Evolutionary conservation across 495 filamentous ascomycete species (phyloP), one percentile per base, ranked within the genome.

Genomic region (Aspergillus heteromorphus): DNA sequence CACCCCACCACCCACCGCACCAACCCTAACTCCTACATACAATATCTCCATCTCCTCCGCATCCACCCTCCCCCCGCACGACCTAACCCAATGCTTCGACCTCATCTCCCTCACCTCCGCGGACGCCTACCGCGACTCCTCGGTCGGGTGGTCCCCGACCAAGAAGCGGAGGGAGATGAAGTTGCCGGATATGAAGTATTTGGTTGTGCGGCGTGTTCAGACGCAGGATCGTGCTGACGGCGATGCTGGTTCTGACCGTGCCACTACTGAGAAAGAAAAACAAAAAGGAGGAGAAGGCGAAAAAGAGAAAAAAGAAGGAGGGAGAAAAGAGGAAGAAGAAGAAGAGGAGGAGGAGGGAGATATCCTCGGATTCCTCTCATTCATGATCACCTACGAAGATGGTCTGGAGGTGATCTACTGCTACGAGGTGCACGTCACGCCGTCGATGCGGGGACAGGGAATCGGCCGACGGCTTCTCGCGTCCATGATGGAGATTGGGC

Each of bases 341-440:
- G 21, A 25, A 1, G 19, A 21, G 8, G 51, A 54, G 10, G 29
- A 0, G 17, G 34, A 16, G 41, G 45, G 2, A 60, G 23, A 29
- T 16, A 23, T 87, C 0, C 66, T 73, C 2, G 91, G 83, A 0
- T 96, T 95, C 55, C 72, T 86, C 1, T 92, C 89, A 2, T 83
- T 93, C 62, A 89, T 92, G 87, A 81, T 88, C 2, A 91, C 88
- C 7, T 84, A 86, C 56, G 91, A 96, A 60, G 87, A 87, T 55
- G 81, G 82, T 0, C 70, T 81, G 25, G 79, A 86, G 13, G 88
- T 95, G 5, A 58, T 92, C 2, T 96, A 95, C 60, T 87, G 87
- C 69, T 96, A 96, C 66, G 91, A 96, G 73, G 82, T 96, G 19
- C 91, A 96, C 57, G 73, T 95, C 8, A 67, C 75, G 38, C 68